Conservation (phyloP, 2,329 filamentous ascomycete species). For the Cladophialophora exuberans region DNA sequence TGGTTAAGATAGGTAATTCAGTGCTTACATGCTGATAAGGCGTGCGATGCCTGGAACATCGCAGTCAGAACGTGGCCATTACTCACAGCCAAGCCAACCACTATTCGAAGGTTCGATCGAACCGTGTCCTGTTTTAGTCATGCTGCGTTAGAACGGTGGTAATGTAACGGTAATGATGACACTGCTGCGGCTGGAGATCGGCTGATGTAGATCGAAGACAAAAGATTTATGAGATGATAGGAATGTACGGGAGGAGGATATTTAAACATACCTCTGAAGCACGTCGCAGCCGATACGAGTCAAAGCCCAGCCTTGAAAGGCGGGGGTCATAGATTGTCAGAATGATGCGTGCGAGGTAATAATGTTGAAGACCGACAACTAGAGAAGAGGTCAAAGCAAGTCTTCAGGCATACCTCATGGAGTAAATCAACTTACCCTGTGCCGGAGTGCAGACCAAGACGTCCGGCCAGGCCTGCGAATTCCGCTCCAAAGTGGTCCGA, state of each 20-base stretch:
- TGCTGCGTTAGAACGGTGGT: not conserved
- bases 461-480: slow-evolving; percentile 19
- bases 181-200: too few relatives aligned
- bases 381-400: too few relatives aligned
- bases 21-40: slow-evolving; percentile 20
- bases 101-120: slow-evolving; percentile 19
- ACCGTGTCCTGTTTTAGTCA: not conserved
- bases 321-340: slow-evolving; percentile 49
- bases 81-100: slow-evolving; percentile 20
- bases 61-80: slow-evolving; percentile 21
- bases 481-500: not conserved
- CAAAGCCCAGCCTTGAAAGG: slow-evolving; percentile 36
- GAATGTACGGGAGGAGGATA: too few relatives aligned
- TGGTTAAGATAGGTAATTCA: too few relatives aligned
- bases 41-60: slow-evolving; percentile 25
- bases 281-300: slow-evolving; percentile 14
- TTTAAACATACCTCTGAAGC: slow-evolving; percentile 15
- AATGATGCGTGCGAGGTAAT: slow-evolving; percentile 48
- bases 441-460: slow-evolving; percentile 21
- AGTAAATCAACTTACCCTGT: slow-evolving; percentile 9
- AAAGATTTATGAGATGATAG: too few relatives aligned
- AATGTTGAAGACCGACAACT: slow-evolving; percentile 43
- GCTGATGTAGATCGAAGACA: too few relatives aligned
- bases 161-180: not conserved
- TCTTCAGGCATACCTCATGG: not conserved